Base-by-base conservation (phyloP, 495 filamentous ascomycete genomes). In the Aspergillus olivimuriae region DNA sequence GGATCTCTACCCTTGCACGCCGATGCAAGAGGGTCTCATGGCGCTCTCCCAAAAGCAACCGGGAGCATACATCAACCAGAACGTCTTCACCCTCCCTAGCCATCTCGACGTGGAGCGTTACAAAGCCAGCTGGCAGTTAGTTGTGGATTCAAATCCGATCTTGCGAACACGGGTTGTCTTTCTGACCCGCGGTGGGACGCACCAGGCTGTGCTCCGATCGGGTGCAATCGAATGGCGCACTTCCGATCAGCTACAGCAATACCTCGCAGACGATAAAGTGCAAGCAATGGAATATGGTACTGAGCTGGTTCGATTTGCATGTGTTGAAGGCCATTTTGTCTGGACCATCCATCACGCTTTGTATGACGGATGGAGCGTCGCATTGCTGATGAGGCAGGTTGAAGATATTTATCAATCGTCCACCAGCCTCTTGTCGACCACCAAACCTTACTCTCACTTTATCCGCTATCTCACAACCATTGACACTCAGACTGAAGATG, bases 341-440 rank as follows among this genome's bases (percentile, higher is more conserved):
- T 11, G 22, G 22, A 35, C 26, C 14, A 33, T 75, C 38, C 78
- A 82, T 45, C 80, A 83, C 44, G 71, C 73, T 1, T 39, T 83
- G 0, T 82, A 77, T 40, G 80, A 83, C 44, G 78, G 76, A 3
- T 79, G 76, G 70, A 72, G 64, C 4, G 63, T 75, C 55, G 62
- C 66, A 21, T 24, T 30, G 26, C 11, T 46, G 10, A 30, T 46
- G 28, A 46, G 59, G 40, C 41, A 46, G 24, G 47, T 73, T 7
- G 10, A 43, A 14, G 23, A 6, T 4, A 14, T 15, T 14, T 34
- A 34, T 30, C 32, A 34, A 17, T 12, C 7, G 32, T 15, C 14
- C 32, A 17, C 14, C 32, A 4, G 7, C 32, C 32, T n/a, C 6
- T 6, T 19, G 21, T 3, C 17, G 18, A 18, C 34, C 3, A 2